A percentile compares a stretch with the other conserved stretches of the same genome.
Conservation (phyloP, 176 grass and related monocot genomes). For the Oryza glumipatula region DNA sequence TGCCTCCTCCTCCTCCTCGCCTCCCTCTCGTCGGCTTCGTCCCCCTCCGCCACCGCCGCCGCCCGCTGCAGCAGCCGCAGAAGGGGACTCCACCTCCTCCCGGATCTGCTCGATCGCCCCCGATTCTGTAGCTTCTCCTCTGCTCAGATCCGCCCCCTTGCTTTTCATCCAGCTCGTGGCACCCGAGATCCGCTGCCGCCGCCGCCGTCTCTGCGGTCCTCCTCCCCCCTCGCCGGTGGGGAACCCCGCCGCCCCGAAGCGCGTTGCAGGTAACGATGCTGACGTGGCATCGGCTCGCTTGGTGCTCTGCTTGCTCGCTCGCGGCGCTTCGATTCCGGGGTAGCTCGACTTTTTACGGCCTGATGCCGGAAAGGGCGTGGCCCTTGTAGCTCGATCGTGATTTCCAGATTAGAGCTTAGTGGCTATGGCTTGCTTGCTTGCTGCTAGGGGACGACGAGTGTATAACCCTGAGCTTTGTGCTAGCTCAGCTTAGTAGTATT, state of each 20-base stretch:
- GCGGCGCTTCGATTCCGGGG: neutral
- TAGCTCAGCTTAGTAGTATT: neutral
- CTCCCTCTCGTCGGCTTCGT: neutral
- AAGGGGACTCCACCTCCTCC: neutral
- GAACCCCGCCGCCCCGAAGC: neutral
- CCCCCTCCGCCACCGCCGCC: neutral
- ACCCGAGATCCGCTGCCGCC: slow-evolving; percentile 8
- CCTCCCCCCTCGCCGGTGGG: neutral
- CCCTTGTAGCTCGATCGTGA: neutral
- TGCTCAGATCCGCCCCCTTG: slow-evolving; percentile 8
- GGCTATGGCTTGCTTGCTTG: slow-evolving; percentile 1
- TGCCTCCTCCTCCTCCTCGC: neutral
- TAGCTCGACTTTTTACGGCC: slow-evolving; percentile 12
- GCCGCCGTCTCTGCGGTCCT: neutral
- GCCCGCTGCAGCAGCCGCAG: neutral
- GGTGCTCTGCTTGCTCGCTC: neutral
- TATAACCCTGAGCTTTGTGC: neutral
- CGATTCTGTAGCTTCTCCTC: neutral
- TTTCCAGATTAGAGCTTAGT: neutral
- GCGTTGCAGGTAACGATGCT: slow-evolving; percentile 25
- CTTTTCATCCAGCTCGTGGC: neutral
- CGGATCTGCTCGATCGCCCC: neutral
- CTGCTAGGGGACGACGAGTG: neutral
- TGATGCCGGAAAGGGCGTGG: neutral
- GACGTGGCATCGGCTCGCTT: neutral